Evolutionary conservation across 441 rosid species (phyloP).

Genomic region (Euphorbia corollata): DNA sequence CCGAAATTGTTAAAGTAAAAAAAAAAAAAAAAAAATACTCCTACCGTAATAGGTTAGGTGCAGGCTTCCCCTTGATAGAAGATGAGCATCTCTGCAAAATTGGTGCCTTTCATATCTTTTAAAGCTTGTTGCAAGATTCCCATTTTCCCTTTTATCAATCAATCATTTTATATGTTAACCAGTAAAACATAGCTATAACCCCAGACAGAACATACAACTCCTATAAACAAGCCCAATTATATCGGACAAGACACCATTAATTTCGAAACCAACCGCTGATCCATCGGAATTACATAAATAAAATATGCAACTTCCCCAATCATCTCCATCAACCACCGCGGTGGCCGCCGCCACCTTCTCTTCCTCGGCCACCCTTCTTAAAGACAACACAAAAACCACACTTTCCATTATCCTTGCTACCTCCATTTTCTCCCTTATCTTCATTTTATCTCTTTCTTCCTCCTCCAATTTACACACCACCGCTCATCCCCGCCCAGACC

Average conservation of each 20-base stretch:
- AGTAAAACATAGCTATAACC: background rate
- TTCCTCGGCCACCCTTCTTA: slow-evolving; percentile 21
- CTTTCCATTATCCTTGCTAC: slow-evolving; percentile 48
- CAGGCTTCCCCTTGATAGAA: background rate
- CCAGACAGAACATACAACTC: too few species aligned
- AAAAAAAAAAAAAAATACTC: too few species aligned
- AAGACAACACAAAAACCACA: slow-evolving; percentile 31
- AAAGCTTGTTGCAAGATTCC: background rate
- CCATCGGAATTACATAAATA: background rate
- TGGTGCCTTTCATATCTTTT: background rate
- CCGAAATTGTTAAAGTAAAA: too few species aligned
- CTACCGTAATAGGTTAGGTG: background rate
- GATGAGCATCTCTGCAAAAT: background rate
- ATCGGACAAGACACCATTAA: background rate
- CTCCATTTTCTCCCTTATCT: slow-evolving; percentile 53
- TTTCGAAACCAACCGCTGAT: background rate
- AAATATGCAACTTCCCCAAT: slow-evolving; percentile 25
- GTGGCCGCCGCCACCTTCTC: slow-evolving; percentile 17
- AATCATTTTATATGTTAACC: background rate
- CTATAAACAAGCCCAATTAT: background rate
- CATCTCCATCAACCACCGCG: slow-evolving; percentile 9
- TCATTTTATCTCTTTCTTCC: slow-evolving; percentile 47
- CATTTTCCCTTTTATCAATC: background rate
- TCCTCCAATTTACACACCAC: slow-evolving; percentile 22
- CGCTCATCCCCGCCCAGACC: slow-evolving; percentile 39